phyloP scores from a whole-genome alignment of 495 filamentous ascomycete genomes.

The Rostrohypoxylon terebratum region DNA sequence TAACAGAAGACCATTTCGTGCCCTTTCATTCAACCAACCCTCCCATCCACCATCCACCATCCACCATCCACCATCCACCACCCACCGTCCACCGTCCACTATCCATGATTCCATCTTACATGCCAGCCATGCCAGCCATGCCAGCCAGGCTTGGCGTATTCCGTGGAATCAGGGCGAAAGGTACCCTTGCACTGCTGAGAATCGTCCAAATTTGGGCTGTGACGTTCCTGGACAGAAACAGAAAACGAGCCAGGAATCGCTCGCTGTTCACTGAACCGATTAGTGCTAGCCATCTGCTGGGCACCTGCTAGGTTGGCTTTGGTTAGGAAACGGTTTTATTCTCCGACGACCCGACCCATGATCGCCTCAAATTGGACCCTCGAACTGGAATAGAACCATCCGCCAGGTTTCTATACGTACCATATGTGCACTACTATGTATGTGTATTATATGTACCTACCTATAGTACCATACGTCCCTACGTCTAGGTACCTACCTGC shows the following conservation, averaged over 20 bases:
- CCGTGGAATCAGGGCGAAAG: slow-evolving; percentile 23
- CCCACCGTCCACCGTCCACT: slow-evolving; percentile 8
- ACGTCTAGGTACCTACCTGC: neutral
- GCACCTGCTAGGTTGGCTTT: too few relatives aligned
- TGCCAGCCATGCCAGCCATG: neutral
- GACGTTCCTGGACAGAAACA: neutral
- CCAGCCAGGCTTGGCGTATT: slow-evolving; percentile 16
- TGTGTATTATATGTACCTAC: neutral
- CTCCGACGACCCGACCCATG: slow-evolving; percentile 12
- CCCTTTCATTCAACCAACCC: slow-evolving; percentile 23
- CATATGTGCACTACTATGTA: too few relatives aligned
- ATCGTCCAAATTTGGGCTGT: slow-evolving; percentile 31
- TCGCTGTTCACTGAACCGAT: slow-evolving; percentile 8
- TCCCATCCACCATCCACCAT: slow-evolving; percentile 7
- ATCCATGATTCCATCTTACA: slow-evolving; percentile 35
- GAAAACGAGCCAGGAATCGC: slow-evolving; percentile 10
- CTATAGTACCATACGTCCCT: neutral
- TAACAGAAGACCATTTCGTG: slow-evolving; percentile 30
- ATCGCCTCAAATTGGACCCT: slow-evolving; percentile 6
- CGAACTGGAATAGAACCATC: slow-evolving; percentile 1
- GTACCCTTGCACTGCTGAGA: slow-evolving; percentile 14
- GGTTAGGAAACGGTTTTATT: slow-evolving; percentile 5
- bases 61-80: slow-evolving; percentile 21
- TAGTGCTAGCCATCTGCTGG: slow-evolving; percentile 3
- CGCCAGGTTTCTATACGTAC: neutral